Evolutionary conservation across 108 stramenopile genomes (phyloP).

Genomic region (Stephanodiscus minutulus): DNA sequence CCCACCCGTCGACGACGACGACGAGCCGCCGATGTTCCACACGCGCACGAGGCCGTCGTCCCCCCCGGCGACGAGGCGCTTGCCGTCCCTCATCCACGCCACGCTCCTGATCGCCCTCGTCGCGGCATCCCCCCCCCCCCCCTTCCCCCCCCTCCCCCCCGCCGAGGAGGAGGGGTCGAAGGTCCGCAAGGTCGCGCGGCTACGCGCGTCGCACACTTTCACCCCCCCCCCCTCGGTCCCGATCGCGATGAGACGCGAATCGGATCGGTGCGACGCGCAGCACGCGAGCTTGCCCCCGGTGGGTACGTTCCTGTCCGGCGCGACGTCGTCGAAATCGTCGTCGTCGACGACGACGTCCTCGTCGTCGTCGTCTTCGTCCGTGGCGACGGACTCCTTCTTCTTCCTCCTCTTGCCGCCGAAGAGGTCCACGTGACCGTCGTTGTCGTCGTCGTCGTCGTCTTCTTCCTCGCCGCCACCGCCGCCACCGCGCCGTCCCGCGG

Average conservation of each 20-base stretch:
- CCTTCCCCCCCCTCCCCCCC: neutral
- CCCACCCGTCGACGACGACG: slow-evolving; percentile 19
- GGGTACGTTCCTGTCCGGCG: slow-evolving; percentile 68
- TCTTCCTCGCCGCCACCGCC: too few species aligned
- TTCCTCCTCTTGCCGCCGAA: slow-evolving; percentile 4
- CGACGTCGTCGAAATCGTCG: slow-evolving; percentile 26
- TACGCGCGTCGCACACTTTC: slow-evolving; percentile 70
- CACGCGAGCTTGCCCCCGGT: slow-evolving; percentile 72
- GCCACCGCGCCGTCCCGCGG: too few species aligned
- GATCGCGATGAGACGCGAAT: slow-evolving; percentile 76
- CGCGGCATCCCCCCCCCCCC: slow-evolving; percentile 43
- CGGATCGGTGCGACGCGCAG: slow-evolving; percentile 62
- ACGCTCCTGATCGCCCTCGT: slow-evolving; percentile 57
- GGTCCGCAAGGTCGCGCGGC: slow-evolving; percentile 69
- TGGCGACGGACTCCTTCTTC: too few species aligned
- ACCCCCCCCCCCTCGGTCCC: slow-evolving; percentile 73
- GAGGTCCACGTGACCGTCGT: neutral
- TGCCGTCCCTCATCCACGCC: slow-evolving; percentile 76
- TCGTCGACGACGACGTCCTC: neutral
- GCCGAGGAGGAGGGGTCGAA: slow-evolving; percentile 33
- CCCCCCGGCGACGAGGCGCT: slow-evolving; percentile 60
- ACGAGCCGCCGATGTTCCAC: slow-evolving; percentile 57
- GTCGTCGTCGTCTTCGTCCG: too few species aligned
- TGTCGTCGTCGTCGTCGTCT: too few species aligned
- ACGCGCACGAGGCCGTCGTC: slow-evolving; percentile 59